Base-by-base conservation (phyloP, 2,329 filamentous ascomycete genomes). In the Gaeumannomyces tritici region DNA sequence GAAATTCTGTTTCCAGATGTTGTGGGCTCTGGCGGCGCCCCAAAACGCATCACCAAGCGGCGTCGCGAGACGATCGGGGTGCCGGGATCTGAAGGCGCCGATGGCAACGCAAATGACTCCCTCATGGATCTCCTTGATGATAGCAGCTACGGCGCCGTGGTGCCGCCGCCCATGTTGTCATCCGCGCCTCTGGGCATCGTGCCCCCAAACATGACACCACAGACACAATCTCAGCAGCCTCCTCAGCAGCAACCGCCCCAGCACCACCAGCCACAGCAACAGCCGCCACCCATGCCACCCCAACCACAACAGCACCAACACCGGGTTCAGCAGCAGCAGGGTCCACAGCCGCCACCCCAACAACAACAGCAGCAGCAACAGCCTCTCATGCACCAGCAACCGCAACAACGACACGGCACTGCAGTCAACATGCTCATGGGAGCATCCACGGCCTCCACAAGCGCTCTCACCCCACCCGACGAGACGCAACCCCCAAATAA, bases 1-100 rank as follows among this genome's bases (percentile, higher is more conserved):
- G 82, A 85, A 69, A 77, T 85, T 27, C 73, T 86, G 12, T 86
- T 85, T 64, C 82, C 82, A 33, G 83, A 86, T 62, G 83, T 86
- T 11, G 76, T 85, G 56, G 83, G 83, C 13, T 84, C 83, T 1
- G 81, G 82, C 27, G 83, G 83, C 61, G 82, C 82, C 1, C 83
- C 83, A 0, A 85, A 85, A 69, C 79, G 83, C 33, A 77, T 85
- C 66, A 84, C 83, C 73, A 83, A 82, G 69, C 79, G 81, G 12
- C 74, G 81, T 63, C 74, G 82, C 13, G 77, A 79, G 31, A 74
- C 76, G 26, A 81, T 84, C 47, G 76, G 74, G 11, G 72, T 79
- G 55, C 72, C 74, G 2, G 73, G 73, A 3, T 65, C 66, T 54
- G 79, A 80, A 57, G 79, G 81, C 28, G 78, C 79, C 65, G 77